A percentile compares a stretch with the other conserved stretches of the same genome.
Conservation (phyloP, 225 moss, liverwort and hornwort genomes). For the Polytrichum commune region DNA sequence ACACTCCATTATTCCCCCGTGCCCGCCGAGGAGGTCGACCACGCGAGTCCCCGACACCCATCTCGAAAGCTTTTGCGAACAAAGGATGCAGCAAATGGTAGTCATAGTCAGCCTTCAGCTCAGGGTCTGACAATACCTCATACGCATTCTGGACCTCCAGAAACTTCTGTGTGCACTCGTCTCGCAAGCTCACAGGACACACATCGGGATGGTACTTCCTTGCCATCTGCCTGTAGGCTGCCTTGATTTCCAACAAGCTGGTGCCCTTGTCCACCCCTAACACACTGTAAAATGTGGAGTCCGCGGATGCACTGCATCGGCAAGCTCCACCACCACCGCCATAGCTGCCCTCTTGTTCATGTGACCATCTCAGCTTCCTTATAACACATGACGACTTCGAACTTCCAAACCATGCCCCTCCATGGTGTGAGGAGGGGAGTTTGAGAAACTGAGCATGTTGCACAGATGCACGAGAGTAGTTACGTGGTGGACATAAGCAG, state of each 20-base stretch:
- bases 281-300: slow-evolving; percentile 31
- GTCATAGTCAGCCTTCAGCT: slow-evolving; percentile 48
- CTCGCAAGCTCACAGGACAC: slow-evolving; percentile 23
- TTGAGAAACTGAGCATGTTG: no score
- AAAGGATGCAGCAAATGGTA: slow-evolving; percentile 41
- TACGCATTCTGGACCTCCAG: slow-evolving; percentile 60
- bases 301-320: not conserved
- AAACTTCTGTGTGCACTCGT: slow-evolving; percentile 54
- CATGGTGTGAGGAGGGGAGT: no score
- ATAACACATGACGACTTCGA: no score
- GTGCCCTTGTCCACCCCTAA: slow-evolving; percentile 37
- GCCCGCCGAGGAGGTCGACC: slow-evolving; percentile 15
- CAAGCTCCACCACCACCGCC: not conserved
- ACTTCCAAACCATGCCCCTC: no score
- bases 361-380: no score
- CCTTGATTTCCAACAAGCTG: slow-evolving; percentile 39
- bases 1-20: slow-evolving; percentile 34
- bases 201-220: slow-evolving; percentile 58
- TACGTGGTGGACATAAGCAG: no score
- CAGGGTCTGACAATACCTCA: slow-evolving; percentile 53
- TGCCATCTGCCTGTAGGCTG: slow-evolving; percentile 53
- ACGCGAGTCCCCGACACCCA: not conserved
- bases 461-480: no score
- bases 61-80: slow-evolving; percentile 37
- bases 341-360: not conserved